Evolutionary conservation across 306 rosid species (phyloP), one percentile per base, ranked within the genome.

Genomic region (Inga oerstediana): DNA sequence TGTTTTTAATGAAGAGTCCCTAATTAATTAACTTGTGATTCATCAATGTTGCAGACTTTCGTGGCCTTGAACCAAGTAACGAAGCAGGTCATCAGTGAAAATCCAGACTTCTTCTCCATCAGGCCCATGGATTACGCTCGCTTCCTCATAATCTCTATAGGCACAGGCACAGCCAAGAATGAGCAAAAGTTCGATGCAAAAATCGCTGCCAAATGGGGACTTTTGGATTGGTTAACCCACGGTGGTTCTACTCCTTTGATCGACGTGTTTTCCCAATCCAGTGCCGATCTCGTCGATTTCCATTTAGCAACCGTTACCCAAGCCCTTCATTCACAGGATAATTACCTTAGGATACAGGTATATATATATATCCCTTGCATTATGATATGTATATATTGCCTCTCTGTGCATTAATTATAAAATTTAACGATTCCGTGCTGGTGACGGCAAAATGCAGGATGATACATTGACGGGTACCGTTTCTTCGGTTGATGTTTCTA

Each of bases 401-500:
- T 67, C 15, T 67, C 35, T 9, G 8, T 3, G 65, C 32, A 58
- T n/a, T 58, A 58, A n/a, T 1, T 27, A 3, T 8, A 34, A 12
- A 15, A 35, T 67, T 16, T 67, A 34, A 10, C 3, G 22, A 35
- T 67, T 45, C 65, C 32, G 24, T 13, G 10, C 20, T 46, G 17
- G 34, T 72, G 77, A 19, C 8, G 56, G 56, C 27, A 75, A 64
- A 13, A 77, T 80, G 75, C 49, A 85, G 89, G 90, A 87, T 78
- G 92, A 89, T 43, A 87, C 90, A 1, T 81, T 89, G 81, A 27
- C 10, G 0, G 87, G 90, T 65, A 79, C 14, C 3, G 78, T 45
- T 64, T 67, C 83, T 75, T 87, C 92, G 0, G 85, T 85, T 35
- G 92, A 89, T 71, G 74, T 85, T 58, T 46, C 92, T 32, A 87